These are phyloP conservation scores for Poa annua DNA, from an alignment of 176 grass and related monocot genomes.

Conservation along the genomic window DNA sequence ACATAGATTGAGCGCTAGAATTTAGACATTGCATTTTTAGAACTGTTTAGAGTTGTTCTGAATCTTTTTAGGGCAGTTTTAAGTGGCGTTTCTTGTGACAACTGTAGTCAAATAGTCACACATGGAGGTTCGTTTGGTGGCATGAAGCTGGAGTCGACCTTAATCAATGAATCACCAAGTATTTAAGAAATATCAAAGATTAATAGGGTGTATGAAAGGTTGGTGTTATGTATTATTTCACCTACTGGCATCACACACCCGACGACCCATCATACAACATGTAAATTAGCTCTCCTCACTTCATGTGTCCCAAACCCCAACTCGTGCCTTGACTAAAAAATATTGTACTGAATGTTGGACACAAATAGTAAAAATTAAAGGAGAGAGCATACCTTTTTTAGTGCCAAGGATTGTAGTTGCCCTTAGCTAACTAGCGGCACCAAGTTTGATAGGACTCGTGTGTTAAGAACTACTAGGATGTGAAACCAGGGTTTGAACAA, in stretches of 20 bases:
- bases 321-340: not conserved
- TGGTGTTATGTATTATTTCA: not conserved
- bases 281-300: not conserved
- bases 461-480: not conserved
- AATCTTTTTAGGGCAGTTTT: not conserved
- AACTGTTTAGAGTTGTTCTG: not conserved
- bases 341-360: not conserved
- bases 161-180: not conserved
- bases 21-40: not conserved
- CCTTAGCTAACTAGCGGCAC: not conserved
- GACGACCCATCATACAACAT: not conserved
- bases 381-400: not conserved
- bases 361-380: not conserved
- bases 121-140: not conserved
- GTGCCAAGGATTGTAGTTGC: not conserved
- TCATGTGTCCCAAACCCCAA: not conserved
- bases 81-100: not conserved
- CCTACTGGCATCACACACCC: not conserved
- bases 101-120: not conserved
- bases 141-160: constrained; percentile 6
- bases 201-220: not conserved
- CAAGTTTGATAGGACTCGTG: not conserved
- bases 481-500: not conserved
- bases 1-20: not conserved
- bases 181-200: constrained; percentile 12